Evolutionary conservation across 1,284 basidiomycete genomes (phyloP).

Genomic region (Rhodotorula mucilaginosa): DNA sequence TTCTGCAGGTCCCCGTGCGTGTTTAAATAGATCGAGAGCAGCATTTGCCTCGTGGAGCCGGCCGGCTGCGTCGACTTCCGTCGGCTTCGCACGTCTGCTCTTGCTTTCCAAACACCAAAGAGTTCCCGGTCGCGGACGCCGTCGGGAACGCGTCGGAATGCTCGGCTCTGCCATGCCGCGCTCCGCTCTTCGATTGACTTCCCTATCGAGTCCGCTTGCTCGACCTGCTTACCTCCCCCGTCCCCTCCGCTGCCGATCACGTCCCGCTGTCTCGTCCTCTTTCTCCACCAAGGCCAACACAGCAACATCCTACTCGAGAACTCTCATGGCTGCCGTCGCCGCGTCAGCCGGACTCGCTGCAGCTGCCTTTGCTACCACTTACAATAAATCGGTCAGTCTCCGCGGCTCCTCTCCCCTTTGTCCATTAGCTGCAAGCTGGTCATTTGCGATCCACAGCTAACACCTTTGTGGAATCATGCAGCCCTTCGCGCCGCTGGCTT

Average conservation of each 20-base stretch:
- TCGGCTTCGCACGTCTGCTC: not conserved
- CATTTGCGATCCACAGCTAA: not conserved
- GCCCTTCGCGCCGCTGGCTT: slow-evolving; percentile 9
- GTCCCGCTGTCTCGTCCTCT: not conserved
- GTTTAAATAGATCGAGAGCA: no score
- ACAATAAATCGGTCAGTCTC: slow-evolving; percentile 7
- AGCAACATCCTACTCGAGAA: not conserved
- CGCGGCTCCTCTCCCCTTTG: not conserved
- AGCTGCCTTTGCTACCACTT: slow-evolving; percentile 4
- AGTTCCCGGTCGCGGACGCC: no score
- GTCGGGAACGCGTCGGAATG: not conserved
- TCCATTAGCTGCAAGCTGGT: not conserved
- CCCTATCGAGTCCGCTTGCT: not conserved
- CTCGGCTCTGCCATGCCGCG: not conserved
- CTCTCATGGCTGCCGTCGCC: slow-evolving; percentile 3
- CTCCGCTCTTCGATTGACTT: not conserved
- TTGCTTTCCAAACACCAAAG: no score
- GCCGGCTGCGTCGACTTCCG: no score
- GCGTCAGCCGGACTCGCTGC: slow-evolving; percentile 20
- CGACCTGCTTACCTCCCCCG: not conserved
- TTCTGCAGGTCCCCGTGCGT: no score
- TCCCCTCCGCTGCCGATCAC: not conserved
- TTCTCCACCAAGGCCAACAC: not conserved
- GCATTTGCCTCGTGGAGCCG: no score
- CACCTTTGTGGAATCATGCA: not conserved